Evolutionary conservation across 768 basidiomycete species (phyloP).

Genomic region (Rhodotorula graminis): DNA sequence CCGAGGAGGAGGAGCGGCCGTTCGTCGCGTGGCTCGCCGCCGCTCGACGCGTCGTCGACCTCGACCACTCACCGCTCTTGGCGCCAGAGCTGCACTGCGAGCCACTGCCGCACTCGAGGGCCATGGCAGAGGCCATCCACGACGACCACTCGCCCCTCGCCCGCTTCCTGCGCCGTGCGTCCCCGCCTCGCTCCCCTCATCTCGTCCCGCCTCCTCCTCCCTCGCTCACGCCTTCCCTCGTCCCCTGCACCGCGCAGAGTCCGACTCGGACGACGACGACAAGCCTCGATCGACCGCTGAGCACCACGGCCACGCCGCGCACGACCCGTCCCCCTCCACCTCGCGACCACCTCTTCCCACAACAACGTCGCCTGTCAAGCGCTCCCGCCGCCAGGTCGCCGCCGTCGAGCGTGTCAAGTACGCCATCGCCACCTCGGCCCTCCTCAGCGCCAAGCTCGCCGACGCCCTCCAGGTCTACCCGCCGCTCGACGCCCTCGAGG

Average conservation of each 20-base stretch:
- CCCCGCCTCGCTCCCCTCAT: not conserved
- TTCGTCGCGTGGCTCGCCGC: no score
- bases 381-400: not conserved
- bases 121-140: slow-evolving; percentile 1
- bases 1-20: no score
- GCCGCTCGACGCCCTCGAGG: slow-evolving; percentile 1
- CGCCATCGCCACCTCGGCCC: slow-evolving; percentile 25
- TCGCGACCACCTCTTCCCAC: not conserved
- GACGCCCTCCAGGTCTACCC: slow-evolving; percentile 33
- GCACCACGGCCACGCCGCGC: not conserved
- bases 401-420: slow-evolving; percentile 24
- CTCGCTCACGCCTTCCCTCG: not conserved
- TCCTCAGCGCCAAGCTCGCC: slow-evolving; percentile 18
- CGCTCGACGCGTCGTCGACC: no score
- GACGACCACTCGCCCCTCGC: slow-evolving; percentile 5
- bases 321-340: not conserved
- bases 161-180: slow-evolving; percentile 6
- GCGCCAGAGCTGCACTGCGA: not conserved
- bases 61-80: no score
- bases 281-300: not conserved
- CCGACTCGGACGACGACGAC: not conserved
- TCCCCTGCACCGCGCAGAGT: not conserved
- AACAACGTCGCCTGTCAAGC: not conserved
- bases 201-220: no score
- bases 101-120: not conserved